These are phyloP conservation scores for Coemansia sp. DNA, from an alignment of 192 early-diverging fungal genomes.

Conservation along the genomic window DNA sequence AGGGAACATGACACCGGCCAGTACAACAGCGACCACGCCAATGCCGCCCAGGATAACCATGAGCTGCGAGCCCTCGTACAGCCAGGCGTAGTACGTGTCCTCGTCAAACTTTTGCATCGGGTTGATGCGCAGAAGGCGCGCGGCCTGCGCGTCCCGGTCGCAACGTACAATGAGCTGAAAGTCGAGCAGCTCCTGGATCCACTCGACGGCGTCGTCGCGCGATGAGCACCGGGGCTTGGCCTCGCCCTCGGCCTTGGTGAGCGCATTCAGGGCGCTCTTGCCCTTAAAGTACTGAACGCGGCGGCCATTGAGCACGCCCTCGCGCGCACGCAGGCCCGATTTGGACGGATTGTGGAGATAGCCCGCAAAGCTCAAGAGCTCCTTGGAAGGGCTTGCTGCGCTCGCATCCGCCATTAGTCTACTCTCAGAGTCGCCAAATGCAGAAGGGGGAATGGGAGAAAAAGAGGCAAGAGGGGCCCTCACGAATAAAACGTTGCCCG, in stretches of 20 bases:
- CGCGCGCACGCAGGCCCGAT: conserved; percentile 69
- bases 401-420: conserved; percentile 22
- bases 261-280: conserved; percentile 43
- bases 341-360: conserved; percentile 68
- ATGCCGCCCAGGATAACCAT: conserved; percentile 70
- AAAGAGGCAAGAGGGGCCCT: neutral
- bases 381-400: conserved; percentile 47
- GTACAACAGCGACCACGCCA: conserved; percentile 68
- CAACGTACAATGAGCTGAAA: conserved; percentile 75
- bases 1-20: conserved; percentile 96
- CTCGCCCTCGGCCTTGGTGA: conserved; percentile 32
- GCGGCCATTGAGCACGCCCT: conserved; percentile 84
- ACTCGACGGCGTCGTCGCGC: conserved; percentile 57
- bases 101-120: conserved; percentile 64
- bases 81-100: conserved; percentile 87
- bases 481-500: too few relatives aligned
- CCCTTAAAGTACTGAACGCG: conserved; percentile 90
- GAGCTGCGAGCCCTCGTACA: conserved; percentile 87
- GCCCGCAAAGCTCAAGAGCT: conserved; percentile 62
- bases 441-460: neutral
- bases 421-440: too few relatives aligned
- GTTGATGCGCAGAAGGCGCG: conserved; percentile 48
- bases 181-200: conserved; percentile 59
- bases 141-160: conserved; percentile 53
- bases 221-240: conserved; percentile 49